Conservation (phyloP, 2,329 filamentous ascomycete genomes). For the Colletotrichum paranaense region DNA sequence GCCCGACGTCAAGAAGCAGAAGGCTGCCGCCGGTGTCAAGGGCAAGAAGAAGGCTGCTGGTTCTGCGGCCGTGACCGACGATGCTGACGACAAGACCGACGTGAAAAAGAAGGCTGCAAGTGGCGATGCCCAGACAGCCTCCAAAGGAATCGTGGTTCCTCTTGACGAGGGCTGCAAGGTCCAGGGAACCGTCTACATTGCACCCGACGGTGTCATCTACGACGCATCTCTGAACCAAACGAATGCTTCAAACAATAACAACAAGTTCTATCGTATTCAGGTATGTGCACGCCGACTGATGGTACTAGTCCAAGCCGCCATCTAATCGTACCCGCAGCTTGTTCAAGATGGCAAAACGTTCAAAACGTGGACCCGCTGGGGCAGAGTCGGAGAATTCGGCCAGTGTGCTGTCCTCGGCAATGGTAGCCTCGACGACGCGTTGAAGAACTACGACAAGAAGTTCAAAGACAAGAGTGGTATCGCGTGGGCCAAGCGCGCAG, state of each 20-base stretch:
- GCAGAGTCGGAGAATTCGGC: conserved; percentile 75
- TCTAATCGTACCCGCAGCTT: conserved; percentile 15
- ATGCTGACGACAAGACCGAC: conserved; percentile 41
- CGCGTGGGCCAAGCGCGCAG: conserved; percentile 62
- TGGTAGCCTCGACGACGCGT: conserved; percentile 55
- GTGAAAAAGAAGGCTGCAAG: conserved; percentile 43
- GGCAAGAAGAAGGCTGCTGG: conserved; percentile 11
- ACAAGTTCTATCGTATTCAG: conserved; percentile 86
- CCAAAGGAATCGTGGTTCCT: conserved; percentile 58
- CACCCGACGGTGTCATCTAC: conserved; percentile 74
- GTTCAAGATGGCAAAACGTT: conserved; percentile 47
- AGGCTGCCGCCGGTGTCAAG: conserved; percentile 37
- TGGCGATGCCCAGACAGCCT: conserved; percentile 58
- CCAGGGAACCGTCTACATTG: conserved; percentile 71
- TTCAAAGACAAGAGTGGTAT: conserved; percentile 73
- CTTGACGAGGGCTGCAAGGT: conserved; percentile 58
- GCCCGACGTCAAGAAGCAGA: conserved; percentile 45
- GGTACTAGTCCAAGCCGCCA: conserved; percentile 7
- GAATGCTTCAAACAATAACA: conserved; percentile 77
- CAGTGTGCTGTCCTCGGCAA: conserved; percentile 57
- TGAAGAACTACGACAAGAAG: conserved; percentile 67
- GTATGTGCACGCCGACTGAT: conserved; percentile 47
- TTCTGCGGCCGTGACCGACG: conserved; percentile 32
- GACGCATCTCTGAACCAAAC: conserved; percentile 86
- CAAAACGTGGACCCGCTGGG: conserved; percentile 82